Base-by-base conservation (phyloP, 192 early-diverging fungal genomes). In the Coemansia sp. region DNA sequence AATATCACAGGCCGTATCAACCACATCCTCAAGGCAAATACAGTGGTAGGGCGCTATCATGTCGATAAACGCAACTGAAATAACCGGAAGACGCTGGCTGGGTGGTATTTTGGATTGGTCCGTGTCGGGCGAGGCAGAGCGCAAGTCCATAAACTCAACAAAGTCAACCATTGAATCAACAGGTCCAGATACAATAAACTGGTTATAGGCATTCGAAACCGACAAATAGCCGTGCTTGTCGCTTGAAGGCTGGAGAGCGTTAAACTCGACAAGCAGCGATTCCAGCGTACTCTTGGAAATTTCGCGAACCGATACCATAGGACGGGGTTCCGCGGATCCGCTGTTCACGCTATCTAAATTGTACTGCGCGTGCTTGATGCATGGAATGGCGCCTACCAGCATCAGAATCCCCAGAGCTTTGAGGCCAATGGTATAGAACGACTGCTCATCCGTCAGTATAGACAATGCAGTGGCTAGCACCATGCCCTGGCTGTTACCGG, bases 401-500 rank as follows among this genome's bases (percentile, higher is more conserved):
- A 92, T 91, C 32, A 92, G 73, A 22, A 96, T 83, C 8, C 87
- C 86, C 10, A 98, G 83, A 1, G 88, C 88, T 69, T 92, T 94
- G 65, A 86, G 79, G 23, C 90, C 86, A 62, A 93, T 89, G 29
- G 66, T 57, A 48, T 90, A 59, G 68, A 98, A 93, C 9, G 91
- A 90, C 56, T 93, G 81, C 50, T 91, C 88, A 14, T 91, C 90
- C 24, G 86, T 76, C 14, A 93, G 87, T 15, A 86, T 63, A 1
- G 95, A 85, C 66, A 97, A 85, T 41, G 89, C 93, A 5, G 91
- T 86, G 10, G 95, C 92, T 15, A 89, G 83, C 47, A 90, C 89
- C 45, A 95, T 87, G 25, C 94, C 93, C 72, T 95, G 94, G 57
- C 87, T 89, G 73, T 95, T 93, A 37, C 92, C 94, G 50, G 90